These are phyloP conservation scores for Hypsizygus ulmarius DNA, from an alignment of 1,284 basidiomycete species.

Conservation along the genomic window DNA sequence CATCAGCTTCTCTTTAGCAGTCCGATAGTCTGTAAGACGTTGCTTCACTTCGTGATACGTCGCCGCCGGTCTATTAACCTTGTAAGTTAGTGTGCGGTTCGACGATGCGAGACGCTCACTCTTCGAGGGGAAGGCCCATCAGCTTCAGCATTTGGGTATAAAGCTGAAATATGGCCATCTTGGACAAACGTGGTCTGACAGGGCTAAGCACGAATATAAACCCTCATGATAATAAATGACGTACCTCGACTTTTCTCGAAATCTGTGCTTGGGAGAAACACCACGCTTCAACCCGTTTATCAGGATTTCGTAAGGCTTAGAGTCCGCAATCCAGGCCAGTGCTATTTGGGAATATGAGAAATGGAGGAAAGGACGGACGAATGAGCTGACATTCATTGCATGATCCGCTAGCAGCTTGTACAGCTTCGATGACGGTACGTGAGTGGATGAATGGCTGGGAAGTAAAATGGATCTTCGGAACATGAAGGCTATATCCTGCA, in stretches of 20 bases:
- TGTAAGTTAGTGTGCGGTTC: constrained; percentile 1
- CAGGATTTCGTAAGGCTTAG: constrained; percentile 52
- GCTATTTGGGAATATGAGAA: constrained; percentile 37
- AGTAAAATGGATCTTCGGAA: constrained; percentile 58
- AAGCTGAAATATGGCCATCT: constrained; percentile 46
- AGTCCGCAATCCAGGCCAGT: constrained; percentile 66
- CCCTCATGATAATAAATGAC: constrained; percentile 9
- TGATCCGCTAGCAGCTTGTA: constrained; percentile 35
- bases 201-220: not conserved
- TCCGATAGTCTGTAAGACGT: constrained; percentile 40
- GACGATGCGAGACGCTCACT: constrained; percentile 11
- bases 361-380: not conserved
- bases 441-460: constrained; percentile 57
- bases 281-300: constrained; percentile 79
- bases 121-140: constrained; percentile 6
- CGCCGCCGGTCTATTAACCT: constrained; percentile 4
- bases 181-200: constrained; percentile 48
- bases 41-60: constrained; percentile 35
- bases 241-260: constrained; percentile 60
- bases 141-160: constrained; percentile 28
- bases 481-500: constrained; percentile 42
- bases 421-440: constrained; percentile 36
- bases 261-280: constrained; percentile 65
- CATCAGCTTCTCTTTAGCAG: constrained; percentile 44
- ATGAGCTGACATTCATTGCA: constrained; percentile 62